Base-by-base conservation (phyloP, 768 basidiomycete species). In the Mycena olivaceomarginata region DNA sequence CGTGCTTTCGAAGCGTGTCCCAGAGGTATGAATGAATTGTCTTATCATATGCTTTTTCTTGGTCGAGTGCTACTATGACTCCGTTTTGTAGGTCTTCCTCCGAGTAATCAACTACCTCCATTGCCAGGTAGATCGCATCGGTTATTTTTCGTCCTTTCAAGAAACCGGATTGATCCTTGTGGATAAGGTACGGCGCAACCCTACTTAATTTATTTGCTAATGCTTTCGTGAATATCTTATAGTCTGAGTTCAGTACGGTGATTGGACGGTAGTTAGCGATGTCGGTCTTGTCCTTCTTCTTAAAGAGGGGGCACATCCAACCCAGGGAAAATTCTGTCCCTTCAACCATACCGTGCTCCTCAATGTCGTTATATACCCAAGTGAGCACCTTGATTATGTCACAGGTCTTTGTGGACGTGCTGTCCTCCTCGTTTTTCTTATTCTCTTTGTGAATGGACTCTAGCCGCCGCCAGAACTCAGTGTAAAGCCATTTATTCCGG, bases 161-260 rank as follows among this genome's bases (percentile, higher is more conserved):
- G 48, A 51, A 51, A 13, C 48, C 48, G 16, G 48, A 51, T 16
- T 51, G 48, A 16, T 51, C 48, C 18, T 51, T 51, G 8, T 51
- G 48, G 12, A 51, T 51, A 15, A 51, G 48, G 48, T 51, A 51
- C 15, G 48, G 48, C 15, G 48, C 48, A 6, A 51, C 48, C 16
- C 18, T 16, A 15, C 13, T 18, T 16, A 51, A 16, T 51, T 0
- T 72, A 72, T 0, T 79, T 5, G 0, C 74, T 15, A 51, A 16
- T 6, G 48, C 78, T 1, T 68, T 77, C 0, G 86, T 53, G 4
- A 86, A 86, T 0, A 76, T 57, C 40, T 76, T 76, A 41, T 76
- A 76, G 43, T 45, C 43, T 3, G 43, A 45, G 43, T 45, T 51
- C 6, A 51, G 16, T 6, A 51, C 48, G 12, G 48, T 51, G 48